Evolutionary conservation across 2,329 filamentous ascomycete genomes (phyloP), one percentile per base, ranked within the genome.

Genomic region (Helminthosporium solani): DNA sequence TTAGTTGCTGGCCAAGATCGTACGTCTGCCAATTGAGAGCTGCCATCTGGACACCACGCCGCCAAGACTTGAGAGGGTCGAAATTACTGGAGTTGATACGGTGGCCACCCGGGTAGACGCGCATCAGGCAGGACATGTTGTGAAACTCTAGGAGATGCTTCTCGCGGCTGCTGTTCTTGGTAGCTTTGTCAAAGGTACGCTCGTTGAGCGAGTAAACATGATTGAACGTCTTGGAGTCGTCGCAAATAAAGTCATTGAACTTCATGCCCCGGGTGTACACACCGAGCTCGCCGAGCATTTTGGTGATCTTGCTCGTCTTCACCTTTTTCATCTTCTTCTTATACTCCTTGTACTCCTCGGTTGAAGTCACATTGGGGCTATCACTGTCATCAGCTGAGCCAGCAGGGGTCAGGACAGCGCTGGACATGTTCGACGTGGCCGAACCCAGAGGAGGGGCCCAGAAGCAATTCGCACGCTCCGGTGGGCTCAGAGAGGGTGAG

Each of bases 11-110:
- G 36, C 91, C 90, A 15, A 95, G 79, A 65, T 97, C 94, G 63
- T 95, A 96, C 0, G 91, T 97, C 72, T 99, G 94, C 92, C 94
- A 97, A 72, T 99, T 99, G 52, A 97, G 78, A 0, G 94, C 94
- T 12, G 88, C 90, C 92, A 99, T 97, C 72, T 99, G 94, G 15
- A 96, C 94, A 25, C 94, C 94, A 34, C 90, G 85, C 41, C 92
- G 85, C 94, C 94, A 99, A 67, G 94, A 95, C 52, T 86, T 85
- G 53, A 96, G 81, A 1, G 94, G 94, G 61, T 96, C 90, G 63
- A 96, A 97, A 72, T 99, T 99, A 58, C 87, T 89, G 0, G 94
- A 97, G 27, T 83, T 84, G 46, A 97, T 78, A 21, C 94, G 86
- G 58, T 83, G 85, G 30, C 83, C 85, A 44, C 89, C 87, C 6